Evolutionary conservation across 1,284 basidiomycete genomes (phyloP).

Genomic region (Jaminaea rosea): DNA sequence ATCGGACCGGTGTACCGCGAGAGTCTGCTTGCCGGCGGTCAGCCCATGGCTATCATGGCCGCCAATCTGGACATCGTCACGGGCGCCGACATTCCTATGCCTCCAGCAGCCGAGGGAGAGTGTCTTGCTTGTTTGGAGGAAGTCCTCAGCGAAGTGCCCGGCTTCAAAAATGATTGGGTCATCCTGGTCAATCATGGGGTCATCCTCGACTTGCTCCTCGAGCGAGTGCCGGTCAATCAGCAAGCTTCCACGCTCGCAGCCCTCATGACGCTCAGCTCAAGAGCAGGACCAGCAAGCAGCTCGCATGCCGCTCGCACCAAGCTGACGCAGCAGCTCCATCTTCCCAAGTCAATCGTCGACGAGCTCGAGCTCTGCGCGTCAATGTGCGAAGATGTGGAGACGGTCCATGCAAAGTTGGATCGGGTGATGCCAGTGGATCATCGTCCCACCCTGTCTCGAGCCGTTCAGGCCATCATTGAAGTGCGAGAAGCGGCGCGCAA

Average conservation of each 20-base stretch:
- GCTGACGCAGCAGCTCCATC: conserved; percentile 16
- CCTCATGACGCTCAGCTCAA: not conserved
- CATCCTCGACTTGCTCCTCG: conserved; percentile 31
- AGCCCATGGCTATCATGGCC: conserved; percentile 44
- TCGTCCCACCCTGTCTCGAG: conserved; percentile 34
- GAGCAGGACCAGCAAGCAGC: not conserved
- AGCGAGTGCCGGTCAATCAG: conserved; percentile 35
- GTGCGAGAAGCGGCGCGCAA: conserved; percentile 59
- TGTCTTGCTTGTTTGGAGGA: conserved; percentile 38
- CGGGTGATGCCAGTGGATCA: conserved; percentile 28
- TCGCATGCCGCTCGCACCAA: conserved; percentile 15
- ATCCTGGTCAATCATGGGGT: conserved; percentile 42
- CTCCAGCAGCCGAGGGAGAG: conserved; percentile 44
- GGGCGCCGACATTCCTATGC: conserved; percentile 28
- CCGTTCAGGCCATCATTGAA: conserved; percentile 56
- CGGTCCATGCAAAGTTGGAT: conserved; percentile 21
- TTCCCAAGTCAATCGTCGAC: conserved; percentile 36
- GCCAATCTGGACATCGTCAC: conserved; percentile 46
- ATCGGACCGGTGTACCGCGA: conserved; percentile 51
- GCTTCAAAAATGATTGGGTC: conserved; percentile 36
- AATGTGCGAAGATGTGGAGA: conserved; percentile 22
- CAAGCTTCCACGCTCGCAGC: conserved; percentile 13
- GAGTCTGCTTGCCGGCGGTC: conserved; percentile 46
- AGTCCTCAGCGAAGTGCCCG: conserved; percentile 39
- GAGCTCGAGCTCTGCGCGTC: conserved; percentile 30